Percentiles rank a stretch among this genome's conserved stretches.
Evolutionary conservation across 768 basidiomycete species (phyloP).

Genomic region (Phlegmacium glaucopus): DNA sequence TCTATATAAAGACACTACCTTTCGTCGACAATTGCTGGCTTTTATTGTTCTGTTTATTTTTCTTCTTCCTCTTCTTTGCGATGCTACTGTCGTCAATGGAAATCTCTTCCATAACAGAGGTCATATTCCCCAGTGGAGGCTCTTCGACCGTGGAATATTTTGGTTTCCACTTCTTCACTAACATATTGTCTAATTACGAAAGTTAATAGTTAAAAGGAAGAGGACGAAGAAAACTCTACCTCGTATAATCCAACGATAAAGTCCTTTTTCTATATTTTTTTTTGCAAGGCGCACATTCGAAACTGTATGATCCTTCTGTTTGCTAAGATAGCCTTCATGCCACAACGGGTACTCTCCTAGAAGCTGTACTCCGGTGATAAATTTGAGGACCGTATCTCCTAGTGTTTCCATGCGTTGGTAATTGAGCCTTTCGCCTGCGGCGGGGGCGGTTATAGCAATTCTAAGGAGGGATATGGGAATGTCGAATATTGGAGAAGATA

Average conservation of each 20-base stretch:
- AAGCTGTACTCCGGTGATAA: conserved; percentile 53
- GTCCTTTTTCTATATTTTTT: conserved; percentile 43
- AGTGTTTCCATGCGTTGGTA: conserved; percentile 77
- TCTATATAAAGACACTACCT: conserved; percentile 32
- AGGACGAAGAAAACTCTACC: conserved; percentile 26
- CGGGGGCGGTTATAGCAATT: conserved; percentile 60
- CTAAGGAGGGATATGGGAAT: conserved; percentile 48
- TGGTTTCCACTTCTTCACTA: conserved; percentile 53
- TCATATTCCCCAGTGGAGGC: neutral
- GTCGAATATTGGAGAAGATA: conserved; percentile 26
- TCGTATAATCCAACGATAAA: conserved; percentile 72
- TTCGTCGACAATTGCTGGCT: conserved; percentile 65
- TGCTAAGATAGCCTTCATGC: conserved; percentile 76
- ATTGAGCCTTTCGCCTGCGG: conserved; percentile 52
- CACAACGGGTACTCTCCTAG: conserved; percentile 64
- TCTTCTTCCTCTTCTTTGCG: conserved; percentile 19
- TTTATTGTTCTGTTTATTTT: conserved; percentile 26
- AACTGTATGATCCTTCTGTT: conserved; percentile 71
- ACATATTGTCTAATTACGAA: conserved; percentile 34
- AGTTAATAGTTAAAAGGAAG: neutral
- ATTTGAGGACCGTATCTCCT: conserved; percentile 76
- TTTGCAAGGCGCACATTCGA: conserved; percentile 70
- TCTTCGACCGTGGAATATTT: conserved; percentile 25
- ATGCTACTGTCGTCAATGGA: neutral
- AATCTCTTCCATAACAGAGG: neutral